A percentile compares a stretch with the other conserved stretches of the same genome.
These are phyloP conservation scores for Guillardia theta DNA, from an alignment of 78 protist species.

Conservation along the genomic window DNA sequence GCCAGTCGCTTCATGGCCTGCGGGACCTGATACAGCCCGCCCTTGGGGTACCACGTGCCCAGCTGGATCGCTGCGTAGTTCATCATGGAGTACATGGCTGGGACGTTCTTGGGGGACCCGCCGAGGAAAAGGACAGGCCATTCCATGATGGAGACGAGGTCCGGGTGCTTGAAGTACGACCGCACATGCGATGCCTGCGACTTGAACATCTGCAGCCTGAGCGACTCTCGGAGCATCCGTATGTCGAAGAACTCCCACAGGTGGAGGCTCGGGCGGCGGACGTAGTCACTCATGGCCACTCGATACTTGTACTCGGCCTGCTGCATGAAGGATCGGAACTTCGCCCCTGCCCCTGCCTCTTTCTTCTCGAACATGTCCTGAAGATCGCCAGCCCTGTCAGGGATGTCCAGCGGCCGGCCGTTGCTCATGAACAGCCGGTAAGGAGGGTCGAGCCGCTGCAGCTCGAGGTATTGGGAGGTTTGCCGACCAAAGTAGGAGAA, in stretches of 20 bases:
- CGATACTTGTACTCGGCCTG: constrained; percentile 14
- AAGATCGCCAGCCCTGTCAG: neutral
- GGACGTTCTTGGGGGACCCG: neutral
- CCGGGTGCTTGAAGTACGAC: neutral
- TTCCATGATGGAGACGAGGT: constrained; percentile 18
- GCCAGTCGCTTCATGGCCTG: neutral
- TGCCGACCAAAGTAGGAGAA: neutral
- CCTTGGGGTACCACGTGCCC: constrained; percentile 24
- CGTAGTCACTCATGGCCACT: neutral
- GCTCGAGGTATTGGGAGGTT: neutral
- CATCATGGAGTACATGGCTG: constrained; percentile 15
- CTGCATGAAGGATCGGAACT: neutral
- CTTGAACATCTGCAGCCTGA: neutral
- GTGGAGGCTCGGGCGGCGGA: neutral
- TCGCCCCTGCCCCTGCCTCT: neutral
- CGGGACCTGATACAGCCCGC: neutral
- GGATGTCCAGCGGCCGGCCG: neutral
- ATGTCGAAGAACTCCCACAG: neutral
- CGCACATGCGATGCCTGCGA: constrained; percentile 2
- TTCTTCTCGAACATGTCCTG: neutral
- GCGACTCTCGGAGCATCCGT: constrained; percentile 18
- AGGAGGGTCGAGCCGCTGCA: neutral
- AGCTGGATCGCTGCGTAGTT: neutral
- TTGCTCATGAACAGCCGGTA: neutral
- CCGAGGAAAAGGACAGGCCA: constrained; percentile 34